Percentiles rank a stretch among this genome's conserved stretches.
Conservation (phyloP, 306 rosid species). For the Cucumis sativus region Cucumber_9930_V3 NC_026655.2:10750501-10751000, state of each 20-base stretch:
- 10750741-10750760: not conserved
- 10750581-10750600: not conserved
- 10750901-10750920: not conserved
- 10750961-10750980: not conserved
- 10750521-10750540: not conserved
- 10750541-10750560: not conserved
- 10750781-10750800: not conserved
- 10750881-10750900: not conserved
- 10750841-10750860: not conserved
- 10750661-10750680: conserved; percentile 7
- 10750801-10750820: not conserved
- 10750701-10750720: not conserved
- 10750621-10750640: not conserved
- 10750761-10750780: not conserved
- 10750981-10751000: not conserved
- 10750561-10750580: not conserved
- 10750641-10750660: not conserved
- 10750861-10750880: not conserved
- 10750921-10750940: not conserved
- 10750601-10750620: not conserved
- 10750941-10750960: not conserved
- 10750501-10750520: conserved; percentile 7
- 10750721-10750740: not conserved
- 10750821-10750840: not conserved
- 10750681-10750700: not conserved